Percentiles rank a stretch among this genome's conserved stretches.
These are phyloP conservation scores for Syzygium aqueum DNA, from an alignment of 345 rosid species.

Conservation along the genomic window DNA sequence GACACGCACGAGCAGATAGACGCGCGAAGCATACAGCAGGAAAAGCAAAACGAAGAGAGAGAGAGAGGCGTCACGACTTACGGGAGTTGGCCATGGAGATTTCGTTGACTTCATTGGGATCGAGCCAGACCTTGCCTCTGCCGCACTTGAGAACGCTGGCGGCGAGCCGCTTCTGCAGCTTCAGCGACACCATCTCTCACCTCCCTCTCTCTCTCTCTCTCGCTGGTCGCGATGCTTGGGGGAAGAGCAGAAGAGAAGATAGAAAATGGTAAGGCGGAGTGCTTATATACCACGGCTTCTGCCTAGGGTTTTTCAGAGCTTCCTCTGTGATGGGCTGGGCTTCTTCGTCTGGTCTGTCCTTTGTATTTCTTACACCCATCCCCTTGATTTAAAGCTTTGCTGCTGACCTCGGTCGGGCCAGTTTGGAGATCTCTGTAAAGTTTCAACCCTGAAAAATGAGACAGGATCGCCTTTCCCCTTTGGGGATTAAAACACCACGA, in stretches of 20 bases:
- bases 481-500: background rate
- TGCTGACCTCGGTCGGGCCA: background rate
- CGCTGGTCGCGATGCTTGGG: background rate
- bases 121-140: slow-evolving; percentile 73
- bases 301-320: background rate
- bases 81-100: slow-evolving; percentile 95
- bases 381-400: background rate
- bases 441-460: background rate
- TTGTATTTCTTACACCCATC: background rate
- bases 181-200: slow-evolving; percentile 61
- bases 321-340: background rate
- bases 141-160: slow-evolving; percentile 80
- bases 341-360: background rate
- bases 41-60: background rate
- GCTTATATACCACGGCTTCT: background rate
- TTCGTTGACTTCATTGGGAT: slow-evolving; percentile 72
- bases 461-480: background rate
- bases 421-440: background rate
- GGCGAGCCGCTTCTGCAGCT: slow-evolving; percentile 78
- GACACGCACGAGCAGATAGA: background rate
- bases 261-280: background rate
- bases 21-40: background rate
- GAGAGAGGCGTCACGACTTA: slow-evolving; percentile 8
- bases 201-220: background rate
- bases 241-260: background rate